phyloP scores from a whole-genome alignment of 2,329 filamentous ascomycete species.

The Arthrinium phaeospermum region DNA sequence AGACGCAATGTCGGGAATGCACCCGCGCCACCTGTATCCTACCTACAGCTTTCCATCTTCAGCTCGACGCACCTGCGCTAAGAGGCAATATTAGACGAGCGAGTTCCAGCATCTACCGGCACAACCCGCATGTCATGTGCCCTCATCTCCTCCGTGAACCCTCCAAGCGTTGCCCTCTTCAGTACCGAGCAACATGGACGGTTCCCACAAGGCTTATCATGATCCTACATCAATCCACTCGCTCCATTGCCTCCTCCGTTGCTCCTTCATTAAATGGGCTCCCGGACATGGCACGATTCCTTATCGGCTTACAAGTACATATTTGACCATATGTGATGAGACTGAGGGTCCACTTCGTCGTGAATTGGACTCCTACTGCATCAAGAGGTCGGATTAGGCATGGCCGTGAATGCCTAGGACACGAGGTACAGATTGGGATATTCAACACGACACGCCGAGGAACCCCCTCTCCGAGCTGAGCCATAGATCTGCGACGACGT shows the following conservation, averaged over 20 bases:
- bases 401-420: background rate
- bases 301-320: background rate
- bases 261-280: background rate
- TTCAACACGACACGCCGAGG: background rate
- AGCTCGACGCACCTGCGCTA: background rate
- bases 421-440: background rate
- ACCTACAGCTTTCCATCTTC: background rate
- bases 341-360: background rate
- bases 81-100: conserved; percentile 14
- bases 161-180: background rate
- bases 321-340: background rate
- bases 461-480: background rate
- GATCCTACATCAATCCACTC: conserved; percentile 3
- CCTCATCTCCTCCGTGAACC: background rate
- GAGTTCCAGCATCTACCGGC: background rate
- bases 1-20: background rate
- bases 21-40: background rate
- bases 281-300: background rate
- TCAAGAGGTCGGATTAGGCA: background rate
- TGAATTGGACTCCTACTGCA: background rate
- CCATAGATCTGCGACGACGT: background rate
- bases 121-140: conserved; percentile 5
- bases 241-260: background rate
- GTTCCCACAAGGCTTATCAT: conserved; percentile 1
- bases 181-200: background rate